Evolutionary conservation across 106 monocot species (phyloP).

Genomic region (Allium sativum): DNA sequence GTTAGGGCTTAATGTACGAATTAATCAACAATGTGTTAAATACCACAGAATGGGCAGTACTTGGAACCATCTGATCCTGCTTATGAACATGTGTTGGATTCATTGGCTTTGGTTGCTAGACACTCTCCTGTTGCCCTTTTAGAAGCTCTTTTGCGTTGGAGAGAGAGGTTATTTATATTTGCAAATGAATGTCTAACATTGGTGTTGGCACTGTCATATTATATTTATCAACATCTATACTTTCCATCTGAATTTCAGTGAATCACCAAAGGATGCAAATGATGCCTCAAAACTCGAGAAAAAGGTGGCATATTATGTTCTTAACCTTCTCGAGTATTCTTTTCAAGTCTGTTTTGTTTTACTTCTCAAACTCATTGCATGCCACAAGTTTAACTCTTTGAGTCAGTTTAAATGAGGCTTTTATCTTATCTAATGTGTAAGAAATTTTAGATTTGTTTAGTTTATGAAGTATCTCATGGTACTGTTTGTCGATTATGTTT

Average conservation of each 20-base stretch:
- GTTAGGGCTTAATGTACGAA: too few relatives aligned
- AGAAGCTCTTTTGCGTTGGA: conserved; percentile 97
- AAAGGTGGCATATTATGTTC: conserved; percentile 40
- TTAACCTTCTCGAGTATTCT: too few relatives aligned
- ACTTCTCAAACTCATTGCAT: too few relatives aligned
- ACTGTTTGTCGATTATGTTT: too few relatives aligned
- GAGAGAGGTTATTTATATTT: conserved; percentile 63
- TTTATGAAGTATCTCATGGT: too few relatives aligned
- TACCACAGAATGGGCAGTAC: conserved; percentile 81
- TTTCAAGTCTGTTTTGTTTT: too few relatives aligned
- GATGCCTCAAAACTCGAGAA: conserved; percentile 92
- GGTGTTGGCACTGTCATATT: neutral
- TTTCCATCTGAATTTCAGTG: conserved; percentile 39
- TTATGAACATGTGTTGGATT: conserved; percentile 98
- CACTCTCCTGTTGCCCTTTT: conserved; percentile 95
- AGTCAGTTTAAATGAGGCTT: neutral
- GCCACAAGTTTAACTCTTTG: neutral
- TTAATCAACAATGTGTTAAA: too few relatives aligned
- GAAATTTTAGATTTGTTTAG: too few relatives aligned
- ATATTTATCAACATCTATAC: conserved; percentile 5
- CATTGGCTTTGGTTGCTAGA: conserved; percentile 91
- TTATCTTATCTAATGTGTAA: too few relatives aligned
- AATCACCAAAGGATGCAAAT: conserved; percentile 96
- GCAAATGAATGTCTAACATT: neutral
- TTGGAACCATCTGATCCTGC: conserved; percentile 95